Evolutionary conservation across 140 eudicot genomes (phyloP).

Genomic region (Oenanthe javanica): DNA sequence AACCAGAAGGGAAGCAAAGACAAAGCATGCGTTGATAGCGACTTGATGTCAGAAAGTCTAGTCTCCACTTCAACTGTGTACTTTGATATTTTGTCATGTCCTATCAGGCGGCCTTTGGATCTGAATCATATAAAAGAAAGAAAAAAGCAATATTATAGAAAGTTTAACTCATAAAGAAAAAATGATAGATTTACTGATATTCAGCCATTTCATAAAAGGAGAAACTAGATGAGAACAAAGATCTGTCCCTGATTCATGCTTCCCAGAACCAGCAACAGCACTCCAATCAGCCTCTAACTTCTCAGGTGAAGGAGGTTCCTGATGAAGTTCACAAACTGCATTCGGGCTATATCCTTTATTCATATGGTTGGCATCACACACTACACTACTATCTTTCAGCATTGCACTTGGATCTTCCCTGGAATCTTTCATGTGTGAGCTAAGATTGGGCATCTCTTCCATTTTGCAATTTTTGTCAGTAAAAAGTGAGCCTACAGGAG

Average conservation of each 20-base stretch:
- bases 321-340: conserved; percentile 8
- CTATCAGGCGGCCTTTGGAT: conserved; percentile 23
- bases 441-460: conserved; percentile 14
- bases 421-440: conserved; percentile 12
- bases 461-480: conserved; percentile 7
- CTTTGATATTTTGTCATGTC: conserved; percentile 35
- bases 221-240: conserved; percentile 31
- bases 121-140: conserved; percentile 27
- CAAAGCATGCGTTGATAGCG: conserved; percentile 54
- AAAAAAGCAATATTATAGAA: background rate
- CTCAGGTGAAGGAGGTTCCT: conserved; percentile 18
- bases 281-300: conserved; percentile 16
- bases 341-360: conserved; percentile 6
- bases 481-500: conserved; percentile 10
- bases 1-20: conserved; percentile 84
- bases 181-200: background rate
- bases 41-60: conserved; percentile 74
- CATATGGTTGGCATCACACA: conserved; percentile 14
- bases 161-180: background rate
- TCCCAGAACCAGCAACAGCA: conserved; percentile 19
- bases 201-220: background rate
- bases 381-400: conserved; percentile 18
- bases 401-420: conserved; percentile 21
- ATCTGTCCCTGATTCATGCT: conserved; percentile 25
- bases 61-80: conserved; percentile 52